Evolutionary conservation across 2,329 filamentous ascomycete species (phyloP).

Genomic region (Zalaria obscura): DNA sequence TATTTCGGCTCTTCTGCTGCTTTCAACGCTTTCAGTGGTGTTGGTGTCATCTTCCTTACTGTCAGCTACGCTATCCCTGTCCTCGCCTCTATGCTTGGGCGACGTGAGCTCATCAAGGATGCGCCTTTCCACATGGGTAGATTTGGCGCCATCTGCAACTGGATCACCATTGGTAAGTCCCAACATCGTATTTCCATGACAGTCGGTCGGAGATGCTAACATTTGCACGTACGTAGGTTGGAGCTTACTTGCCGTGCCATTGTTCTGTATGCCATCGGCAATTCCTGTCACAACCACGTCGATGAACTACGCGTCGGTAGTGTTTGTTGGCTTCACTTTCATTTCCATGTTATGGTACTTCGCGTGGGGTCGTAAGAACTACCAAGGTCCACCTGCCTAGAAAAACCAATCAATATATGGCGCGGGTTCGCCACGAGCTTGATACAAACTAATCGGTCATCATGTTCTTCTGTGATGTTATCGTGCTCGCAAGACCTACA

Average conservation of each 20-base stretch:
- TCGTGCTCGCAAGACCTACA: too few relatives aligned
- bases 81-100: slow-evolving; percentile 45
- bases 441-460: too few relatives aligned
- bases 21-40: slow-evolving; percentile 53
- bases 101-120: slow-evolving; percentile 43
- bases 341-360: slow-evolving; percentile 55
- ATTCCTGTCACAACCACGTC: slow-evolving; percentile 44
- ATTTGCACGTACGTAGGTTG: slow-evolving; percentile 33
- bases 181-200: not conserved
- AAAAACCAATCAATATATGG: slow-evolving; percentile 2
- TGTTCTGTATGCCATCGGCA: slow-evolving; percentile 58
- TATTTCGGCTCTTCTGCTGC: slow-evolving; percentile 56
- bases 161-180: slow-evolving; percentile 47
- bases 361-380: slow-evolving; percentile 55
- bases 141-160: slow-evolving; percentile 47
- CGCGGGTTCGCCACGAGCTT: too few relatives aligned
- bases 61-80: slow-evolving; percentile 55
- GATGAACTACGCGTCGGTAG: slow-evolving; percentile 63
- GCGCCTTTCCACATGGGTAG: slow-evolving; percentile 48
- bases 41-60: slow-evolving; percentile 56
- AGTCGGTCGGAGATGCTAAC: slow-evolving; percentile 17
- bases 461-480: too few relatives aligned
- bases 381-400: slow-evolving; percentile 40
- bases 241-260: slow-evolving; percentile 53
- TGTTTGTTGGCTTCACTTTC: slow-evolving; percentile 52